Evolutionary conservation across 2,329 filamentous ascomycete species (phyloP).

Genomic region (Penicillium polonicum): DNA sequence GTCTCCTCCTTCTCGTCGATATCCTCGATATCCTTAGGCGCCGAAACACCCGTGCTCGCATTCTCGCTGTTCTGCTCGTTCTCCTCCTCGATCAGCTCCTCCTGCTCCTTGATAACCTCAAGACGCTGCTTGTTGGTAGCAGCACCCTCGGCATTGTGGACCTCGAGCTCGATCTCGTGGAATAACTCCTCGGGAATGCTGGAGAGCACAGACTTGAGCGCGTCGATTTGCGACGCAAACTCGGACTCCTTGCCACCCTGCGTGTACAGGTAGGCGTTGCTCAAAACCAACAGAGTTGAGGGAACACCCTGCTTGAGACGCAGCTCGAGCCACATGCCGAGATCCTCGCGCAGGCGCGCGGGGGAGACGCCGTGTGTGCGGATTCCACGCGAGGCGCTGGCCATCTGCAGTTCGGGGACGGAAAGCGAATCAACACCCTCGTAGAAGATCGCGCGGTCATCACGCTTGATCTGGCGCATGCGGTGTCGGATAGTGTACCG

Average conservation of each 20-base stretch:
- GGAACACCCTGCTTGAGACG: slow-evolving; percentile 93
- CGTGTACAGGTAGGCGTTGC: slow-evolving; percentile 97
- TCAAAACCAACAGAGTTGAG: slow-evolving; percentile 89
- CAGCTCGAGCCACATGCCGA: slow-evolving; percentile 91
- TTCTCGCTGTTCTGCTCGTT: slow-evolving; percentile 85
- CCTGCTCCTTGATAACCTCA: slow-evolving; percentile 96
- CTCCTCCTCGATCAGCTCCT: slow-evolving; percentile 96
- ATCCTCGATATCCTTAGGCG: slow-evolving; percentile 81
- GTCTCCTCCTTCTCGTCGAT: slow-evolving; percentile 88
- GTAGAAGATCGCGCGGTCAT: slow-evolving; percentile 89
- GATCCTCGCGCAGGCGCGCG: slow-evolving; percentile 79
- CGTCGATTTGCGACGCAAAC: slow-evolving; percentile 86
- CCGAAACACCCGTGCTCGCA: slow-evolving; percentile 69
- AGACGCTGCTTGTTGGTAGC: slow-evolving; percentile 99
- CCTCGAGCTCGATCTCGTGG: slow-evolving; percentile 98
- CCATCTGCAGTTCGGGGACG: slow-evolving; percentile 88
- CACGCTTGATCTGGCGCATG: slow-evolving; percentile 98
- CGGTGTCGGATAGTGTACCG: slow-evolving; percentile 95
- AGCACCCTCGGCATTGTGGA: slow-evolving; percentile 92
- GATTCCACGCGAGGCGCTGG: slow-evolving; percentile 87
- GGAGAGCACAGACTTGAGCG: slow-evolving; percentile 85
- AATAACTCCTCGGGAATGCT: slow-evolving; percentile 97
- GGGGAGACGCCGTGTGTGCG: slow-evolving; percentile 91
- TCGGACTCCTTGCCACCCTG: slow-evolving; percentile 70
- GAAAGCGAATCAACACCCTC: slow-evolving; percentile 92